Percentiles rank a stretch among this genome's conserved stretches.
Evolutionary conservation across 2,329 filamentous ascomycete species (phyloP).

Genomic region (Aspergillus spinulosporus): DNA sequence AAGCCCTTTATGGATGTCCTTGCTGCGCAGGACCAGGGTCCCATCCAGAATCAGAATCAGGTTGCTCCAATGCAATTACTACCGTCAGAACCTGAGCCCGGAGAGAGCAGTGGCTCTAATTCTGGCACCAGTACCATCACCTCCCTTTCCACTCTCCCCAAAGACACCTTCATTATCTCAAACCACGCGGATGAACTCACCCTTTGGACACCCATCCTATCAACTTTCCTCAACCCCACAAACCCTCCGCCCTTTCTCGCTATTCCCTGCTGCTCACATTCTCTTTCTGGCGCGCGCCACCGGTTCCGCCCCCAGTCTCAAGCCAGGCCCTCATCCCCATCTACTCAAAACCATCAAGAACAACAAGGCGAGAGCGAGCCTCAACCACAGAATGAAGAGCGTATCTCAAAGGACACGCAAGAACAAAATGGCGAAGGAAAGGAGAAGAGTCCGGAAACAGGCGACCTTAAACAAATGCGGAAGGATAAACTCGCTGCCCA

Average conservation of each 20-base stretch:
- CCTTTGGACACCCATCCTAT: constrained; percentile 90
- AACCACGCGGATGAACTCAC: constrained; percentile 98
- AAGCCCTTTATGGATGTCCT: constrained; percentile 42
- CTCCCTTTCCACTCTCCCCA: constrained; percentile 70
- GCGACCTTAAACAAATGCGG: constrained; percentile 44
- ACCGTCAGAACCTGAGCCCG: too few relatives aligned
- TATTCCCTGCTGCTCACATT: constrained; percentile 94
- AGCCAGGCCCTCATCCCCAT: background rate
- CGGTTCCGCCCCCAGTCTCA: constrained; percentile 45
- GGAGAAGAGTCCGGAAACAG: constrained; percentile 19
- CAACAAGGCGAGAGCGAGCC: background rate
- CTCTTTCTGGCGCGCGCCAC: constrained; percentile 72
- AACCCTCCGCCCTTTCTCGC: constrained; percentile 81
- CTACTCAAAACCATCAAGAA: background rate
- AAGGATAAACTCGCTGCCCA: constrained; percentile 34
- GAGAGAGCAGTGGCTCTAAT: too few relatives aligned
- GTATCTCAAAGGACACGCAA: too few relatives aligned
- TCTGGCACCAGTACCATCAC: constrained; percentile 40
- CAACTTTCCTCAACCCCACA: constrained; percentile 54
- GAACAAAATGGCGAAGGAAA: too few relatives aligned
- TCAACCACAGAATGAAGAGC: too few relatives aligned
- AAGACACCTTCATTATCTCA: constrained; percentile 85
- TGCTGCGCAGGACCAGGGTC: too few relatives aligned
- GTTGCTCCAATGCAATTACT: too few relatives aligned
- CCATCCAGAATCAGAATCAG: background rate